phyloP scores from a whole-genome alignment of 2,329 filamentous ascomycete genomes.

The Penicillium expansum region DNA sequence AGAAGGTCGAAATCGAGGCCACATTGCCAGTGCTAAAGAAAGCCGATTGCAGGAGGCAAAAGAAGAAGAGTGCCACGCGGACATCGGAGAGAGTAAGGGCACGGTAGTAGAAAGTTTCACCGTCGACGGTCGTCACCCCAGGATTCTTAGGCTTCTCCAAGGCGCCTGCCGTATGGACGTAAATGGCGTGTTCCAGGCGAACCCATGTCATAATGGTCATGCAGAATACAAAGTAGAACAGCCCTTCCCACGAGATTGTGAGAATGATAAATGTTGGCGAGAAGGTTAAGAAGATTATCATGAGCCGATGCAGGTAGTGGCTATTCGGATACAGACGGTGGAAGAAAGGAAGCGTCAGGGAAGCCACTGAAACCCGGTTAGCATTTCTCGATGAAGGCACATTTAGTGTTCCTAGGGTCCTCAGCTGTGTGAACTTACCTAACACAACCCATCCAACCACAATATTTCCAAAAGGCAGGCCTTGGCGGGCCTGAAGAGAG shows the following conservation, averaged over 20 bases:
- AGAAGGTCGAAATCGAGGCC: conserved; percentile 90
- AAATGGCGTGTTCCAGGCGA: conserved; percentile 78
- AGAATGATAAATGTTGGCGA: conserved; percentile 92
- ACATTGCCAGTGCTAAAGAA: conserved; percentile 98
- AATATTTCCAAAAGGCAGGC: conserved; percentile 84
- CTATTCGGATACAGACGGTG: conserved; percentile 76
- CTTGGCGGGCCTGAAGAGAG: conserved; percentile 79
- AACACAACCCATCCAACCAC: conserved; percentile 79
- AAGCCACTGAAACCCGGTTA: conserved; percentile 55
- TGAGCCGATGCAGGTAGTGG: conserved; percentile 85
- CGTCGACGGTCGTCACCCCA: conserved; percentile 35
- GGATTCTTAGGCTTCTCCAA: conserved; percentile 27
- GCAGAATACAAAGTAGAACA: conserved; percentile 92
- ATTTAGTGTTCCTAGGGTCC: not conserved
- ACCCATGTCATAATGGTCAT: conserved; percentile 83
- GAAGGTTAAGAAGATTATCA: conserved; percentile 88
- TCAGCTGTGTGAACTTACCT: conserved; percentile 48
- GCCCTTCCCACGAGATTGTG: conserved; percentile 92
- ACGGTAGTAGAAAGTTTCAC: conserved; percentile 51
- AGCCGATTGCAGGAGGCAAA: conserved; percentile 88
- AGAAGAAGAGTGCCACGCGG: conserved; percentile 88
- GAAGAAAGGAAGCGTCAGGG: conserved; percentile 75
- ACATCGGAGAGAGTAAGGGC: conserved; percentile 77
- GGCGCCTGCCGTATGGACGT: conserved; percentile 44
- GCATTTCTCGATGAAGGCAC: not conserved